phyloP scores from a whole-genome alignment of 2,329 filamentous ascomycete genomes.

The Diplodia corticola region DNA sequence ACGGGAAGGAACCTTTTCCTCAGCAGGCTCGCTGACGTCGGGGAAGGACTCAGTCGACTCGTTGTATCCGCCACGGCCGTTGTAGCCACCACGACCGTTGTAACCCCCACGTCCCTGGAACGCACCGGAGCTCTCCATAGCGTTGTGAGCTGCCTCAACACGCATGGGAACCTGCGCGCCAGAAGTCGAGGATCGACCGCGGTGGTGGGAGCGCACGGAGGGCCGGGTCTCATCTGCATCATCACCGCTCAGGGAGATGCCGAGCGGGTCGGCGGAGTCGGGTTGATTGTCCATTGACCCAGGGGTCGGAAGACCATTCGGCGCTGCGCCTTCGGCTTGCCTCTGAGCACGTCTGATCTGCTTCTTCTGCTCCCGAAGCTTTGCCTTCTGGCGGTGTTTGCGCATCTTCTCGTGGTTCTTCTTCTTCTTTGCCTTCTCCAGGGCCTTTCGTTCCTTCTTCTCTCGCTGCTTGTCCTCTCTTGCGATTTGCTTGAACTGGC shows the following conservation, averaged over 20 bases:
- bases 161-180: slow-evolving; percentile 9
- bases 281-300: slow-evolving; percentile 7
- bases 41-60: slow-evolving; percentile 28
- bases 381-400: slow-evolving; percentile 40
- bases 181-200: slow-evolving; percentile 17
- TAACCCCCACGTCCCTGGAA: slow-evolving; percentile 36
- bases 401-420: slow-evolving; percentile 39
- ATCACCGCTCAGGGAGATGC: slow-evolving; percentile 16
- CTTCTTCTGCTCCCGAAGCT: slow-evolving; percentile 42
- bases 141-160: slow-evolving; percentile 16
- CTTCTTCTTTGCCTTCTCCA: slow-evolving; percentile 40
- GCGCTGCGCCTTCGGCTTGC: slow-evolving; percentile 10
- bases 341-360: slow-evolving; percentile 30
- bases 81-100: slow-evolving; percentile 37
- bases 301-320: slow-evolving; percentile 26
- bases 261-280: slow-evolving; percentile 13
- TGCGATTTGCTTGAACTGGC: slow-evolving; percentile 53
- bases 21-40: slow-evolving; percentile 15
- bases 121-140: slow-evolving; percentile 32
- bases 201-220: slow-evolving; percentile 16
- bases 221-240: slow-evolving; percentile 10
- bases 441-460: slow-evolving; percentile 40
- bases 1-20: background rate
- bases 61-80: slow-evolving; percentile 36
- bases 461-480: slow-evolving; percentile 43